phyloP scores from a whole-genome alignment of 805 yeast genomes.

The Myxozyma vanderwaltii region DNA sequence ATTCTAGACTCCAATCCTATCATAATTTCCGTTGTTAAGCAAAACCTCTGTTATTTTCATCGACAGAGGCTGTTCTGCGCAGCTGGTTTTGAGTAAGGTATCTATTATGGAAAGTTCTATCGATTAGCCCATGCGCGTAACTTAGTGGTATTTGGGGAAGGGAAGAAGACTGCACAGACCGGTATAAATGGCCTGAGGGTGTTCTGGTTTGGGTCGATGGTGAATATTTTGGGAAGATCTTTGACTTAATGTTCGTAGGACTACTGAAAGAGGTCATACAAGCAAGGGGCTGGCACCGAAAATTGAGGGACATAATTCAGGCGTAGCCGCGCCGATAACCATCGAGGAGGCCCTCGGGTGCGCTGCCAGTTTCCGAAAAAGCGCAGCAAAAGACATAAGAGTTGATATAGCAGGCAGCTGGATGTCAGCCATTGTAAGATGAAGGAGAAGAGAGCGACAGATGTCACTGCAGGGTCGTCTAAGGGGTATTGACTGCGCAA shows the following conservation, averaged over 20 bases:
- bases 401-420: background rate
- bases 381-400: too few relatives aligned
- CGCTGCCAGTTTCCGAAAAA: too few relatives aligned
- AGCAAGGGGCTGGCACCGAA: too few relatives aligned
- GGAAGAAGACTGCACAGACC: constrained; percentile 55
- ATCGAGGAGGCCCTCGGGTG: constrained; percentile 3
- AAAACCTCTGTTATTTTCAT: constrained; percentile 85
- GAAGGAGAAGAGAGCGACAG: too few relatives aligned
- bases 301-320: too few relatives aligned
- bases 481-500: too few relatives aligned
- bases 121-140: background rate
- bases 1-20: constrained; percentile 95
- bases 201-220: constrained; percentile 41
- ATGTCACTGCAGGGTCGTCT: too few relatives aligned
- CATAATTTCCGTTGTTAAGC: constrained; percentile 87
- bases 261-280: background rate
- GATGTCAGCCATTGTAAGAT: background rate
- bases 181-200: constrained; percentile 73
- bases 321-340: background rate
- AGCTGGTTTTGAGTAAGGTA: constrained; percentile 84
- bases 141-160: background rate
- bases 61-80: constrained; percentile 84
- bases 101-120: constrained; percentile 79
- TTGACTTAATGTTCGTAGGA: background rate
- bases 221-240: background rate